Evolutionary conservation across 805 yeast genomes (phyloP), one percentile per base, ranked within the genome.

Genomic region (Clavispora carvajalis): DNA sequence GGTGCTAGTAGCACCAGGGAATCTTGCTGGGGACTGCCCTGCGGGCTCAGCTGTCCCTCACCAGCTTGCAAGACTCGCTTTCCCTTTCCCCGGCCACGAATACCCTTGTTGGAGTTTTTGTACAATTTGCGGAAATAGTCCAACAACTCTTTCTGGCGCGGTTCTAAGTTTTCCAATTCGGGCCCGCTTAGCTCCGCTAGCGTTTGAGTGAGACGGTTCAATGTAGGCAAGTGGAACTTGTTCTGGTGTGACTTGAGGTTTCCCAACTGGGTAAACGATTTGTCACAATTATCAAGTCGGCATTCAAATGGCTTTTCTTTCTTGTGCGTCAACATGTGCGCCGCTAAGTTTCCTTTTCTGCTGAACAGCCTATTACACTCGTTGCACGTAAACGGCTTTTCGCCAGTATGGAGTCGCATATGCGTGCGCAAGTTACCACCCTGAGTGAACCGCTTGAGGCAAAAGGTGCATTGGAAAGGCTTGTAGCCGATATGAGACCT

Each of bases 231-330:
- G 60, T 89, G 98, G 57, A 89, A 88, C 52, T 90, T 73, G 62
- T 90, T 91, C 58, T 90, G 98, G 61, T 91, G 98, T 1, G 95
- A 85, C 62, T 91, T 90, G 69, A 90, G 73, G 56, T 90, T 90
- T 3, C 97, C 97, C 52, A 90, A 70, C 65, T 90, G 98, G 1
- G 96, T 85, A 55, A 90, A 90, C 4, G 83, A 74, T 64, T 88
- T 89, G 49, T 77, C 80, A 64, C 97, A 90, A 43, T 74, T 71
- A 59, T 88, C 96, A 44, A 90, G 71, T 52, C 77, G 78, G 64
- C 97, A 90, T 41, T 76, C 75, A 56, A 71, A 86, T 6, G 95
- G 96, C 54, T 85, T 81, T 41, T 77, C 67, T 52, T 85, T 80
- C 41, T 80, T 81, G 63, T 89, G 97, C 0, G 95, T 88, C 43